Conservation (phyloP, 2,329 filamentous ascomycete species). For the Talaromyces sp. region DNA sequence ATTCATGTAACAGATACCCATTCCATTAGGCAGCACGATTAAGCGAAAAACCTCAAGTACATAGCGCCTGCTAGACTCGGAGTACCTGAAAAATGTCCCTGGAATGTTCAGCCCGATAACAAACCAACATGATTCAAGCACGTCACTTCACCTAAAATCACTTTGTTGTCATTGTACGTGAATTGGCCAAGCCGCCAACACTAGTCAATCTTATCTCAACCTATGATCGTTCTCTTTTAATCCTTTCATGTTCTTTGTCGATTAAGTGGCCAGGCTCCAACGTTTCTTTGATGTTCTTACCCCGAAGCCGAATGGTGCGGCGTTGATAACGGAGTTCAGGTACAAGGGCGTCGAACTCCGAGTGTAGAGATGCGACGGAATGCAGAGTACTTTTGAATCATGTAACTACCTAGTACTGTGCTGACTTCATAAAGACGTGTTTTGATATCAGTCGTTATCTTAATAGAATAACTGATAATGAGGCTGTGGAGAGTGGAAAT, state of each 20-base stretch:
- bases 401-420: too few relatives aligned
- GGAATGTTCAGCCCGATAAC: constrained; percentile 2
- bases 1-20: not conserved
- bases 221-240: not conserved
- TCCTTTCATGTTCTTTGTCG: not conserved
- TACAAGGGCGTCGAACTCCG: not conserved
- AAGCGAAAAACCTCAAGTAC: not conserved
- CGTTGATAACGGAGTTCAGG: not conserved
- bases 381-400: not conserved
- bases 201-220: not conserved
- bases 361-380: not conserved
- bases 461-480: not conserved
- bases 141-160: not conserved
- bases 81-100: not conserved
- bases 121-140: not conserved
- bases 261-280: not conserved
- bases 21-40: not conserved
- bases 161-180: not conserved
- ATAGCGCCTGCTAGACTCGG: not conserved
- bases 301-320: not conserved
- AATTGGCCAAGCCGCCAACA: not conserved
- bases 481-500: not conserved
- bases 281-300: not conserved
- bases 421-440: not conserved
- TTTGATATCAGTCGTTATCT: not conserved